phyloP scores from a whole-genome alignment of 1,284 basidiomycete species.

The Leccinum ponderosum region DNA sequence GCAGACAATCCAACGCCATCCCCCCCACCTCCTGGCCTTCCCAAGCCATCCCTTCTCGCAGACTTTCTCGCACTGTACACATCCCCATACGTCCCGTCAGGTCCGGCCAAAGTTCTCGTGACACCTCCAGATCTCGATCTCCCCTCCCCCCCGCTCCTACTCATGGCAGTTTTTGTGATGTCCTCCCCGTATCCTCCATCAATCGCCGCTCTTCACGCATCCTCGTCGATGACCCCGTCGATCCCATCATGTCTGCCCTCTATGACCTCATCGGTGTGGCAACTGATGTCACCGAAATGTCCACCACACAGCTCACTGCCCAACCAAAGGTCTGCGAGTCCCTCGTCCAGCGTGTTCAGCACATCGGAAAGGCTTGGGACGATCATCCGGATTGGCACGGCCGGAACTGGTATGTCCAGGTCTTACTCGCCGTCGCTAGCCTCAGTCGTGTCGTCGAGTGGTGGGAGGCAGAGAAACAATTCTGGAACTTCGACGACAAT shows the following conservation, averaged over 20 bases:
- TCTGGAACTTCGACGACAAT: slow-evolving; percentile 99
- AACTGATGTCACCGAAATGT: slow-evolving; percentile 93
- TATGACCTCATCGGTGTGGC: slow-evolving; percentile 94
- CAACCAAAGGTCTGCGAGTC: slow-evolving; percentile 85
- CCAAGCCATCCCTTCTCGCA: slow-evolving; percentile 57
- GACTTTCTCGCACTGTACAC: slow-evolving; percentile 80
- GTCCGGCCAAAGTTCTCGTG: slow-evolving; percentile 87
- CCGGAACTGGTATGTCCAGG: slow-evolving; percentile 97
- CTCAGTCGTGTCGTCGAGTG: slow-evolving; percentile 97
- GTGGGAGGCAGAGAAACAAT: slow-evolving; percentile 99
- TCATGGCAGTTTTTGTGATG: slow-evolving; percentile 65
- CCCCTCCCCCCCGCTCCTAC: slow-evolving; percentile 79
- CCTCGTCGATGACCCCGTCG: slow-evolving; percentile 75
- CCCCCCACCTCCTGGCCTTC: slow-evolving; percentile 57
- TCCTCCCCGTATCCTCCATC: slow-evolving; percentile 48
- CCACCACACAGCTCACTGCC: slow-evolving; percentile 81
- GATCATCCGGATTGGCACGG: slow-evolving; percentile 98
- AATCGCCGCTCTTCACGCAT: slow-evolving; percentile 74
- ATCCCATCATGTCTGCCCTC: slow-evolving; percentile 88
- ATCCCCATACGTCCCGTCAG: slow-evolving; percentile 66
- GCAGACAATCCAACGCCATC: slow-evolving; percentile 54
- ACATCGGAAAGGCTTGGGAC: slow-evolving; percentile 94
- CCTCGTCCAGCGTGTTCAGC: slow-evolving; percentile 88
- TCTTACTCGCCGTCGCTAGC: slow-evolving; percentile 94
- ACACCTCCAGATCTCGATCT: slow-evolving; percentile 93